phyloP scores from a whole-genome alignment of 2,329 filamentous ascomycete species.

The Colletotrichum tanaceti region DNA sequence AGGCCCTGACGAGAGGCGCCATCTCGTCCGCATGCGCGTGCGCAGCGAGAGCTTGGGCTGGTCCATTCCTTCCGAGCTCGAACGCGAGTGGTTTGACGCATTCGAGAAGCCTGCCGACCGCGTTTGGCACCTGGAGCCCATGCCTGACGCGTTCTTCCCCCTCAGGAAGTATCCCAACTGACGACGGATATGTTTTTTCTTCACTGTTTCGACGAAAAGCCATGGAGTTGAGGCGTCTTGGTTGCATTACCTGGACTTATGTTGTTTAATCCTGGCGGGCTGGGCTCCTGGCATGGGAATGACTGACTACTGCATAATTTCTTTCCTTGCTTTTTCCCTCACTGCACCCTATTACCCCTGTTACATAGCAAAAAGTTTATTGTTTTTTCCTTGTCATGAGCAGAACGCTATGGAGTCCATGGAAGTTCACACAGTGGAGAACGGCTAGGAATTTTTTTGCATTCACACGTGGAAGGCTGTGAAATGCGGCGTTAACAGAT shows the following conservation, averaged over 20 bases:
- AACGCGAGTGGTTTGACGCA: constrained; percentile 62
- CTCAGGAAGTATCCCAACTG: constrained; percentile 67
- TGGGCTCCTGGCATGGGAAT: constrained; percentile 16
- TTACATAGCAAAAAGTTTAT: constrained; percentile 27
- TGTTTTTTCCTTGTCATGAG: constrained; percentile 19
- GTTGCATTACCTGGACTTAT: constrained; percentile 35
- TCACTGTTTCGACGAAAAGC: constrained; percentile 6
- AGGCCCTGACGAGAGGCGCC: constrained; percentile 59
- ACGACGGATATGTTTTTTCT: constrained; percentile 28
- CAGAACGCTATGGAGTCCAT: constrained; percentile 29
- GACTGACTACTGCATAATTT: constrained; percentile 18
- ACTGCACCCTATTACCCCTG: constrained; percentile 5
- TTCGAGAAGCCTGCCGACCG: constrained; percentile 59
- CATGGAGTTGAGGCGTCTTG: constrained; percentile 36
- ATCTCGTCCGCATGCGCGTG: constrained; percentile 70
- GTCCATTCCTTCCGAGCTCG: constrained; percentile 61
- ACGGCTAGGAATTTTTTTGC: constrained; percentile 23
- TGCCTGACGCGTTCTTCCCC: constrained; percentile 68
- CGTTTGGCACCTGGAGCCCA: constrained; percentile 70
- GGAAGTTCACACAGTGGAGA: constrained; percentile 29
- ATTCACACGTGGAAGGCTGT: constrained; percentile 27
- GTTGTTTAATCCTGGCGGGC: constrained; percentile 25
- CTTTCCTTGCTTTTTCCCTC: constrained; percentile 15
- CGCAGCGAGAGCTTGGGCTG: constrained; percentile 64
- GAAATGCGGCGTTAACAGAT: constrained; percentile 2